These are phyloP conservation scores for Aspergillus vadensis DNA, from an alignment of 2,329 filamentous ascomycete genomes.

Conservation along the genomic window DNA sequence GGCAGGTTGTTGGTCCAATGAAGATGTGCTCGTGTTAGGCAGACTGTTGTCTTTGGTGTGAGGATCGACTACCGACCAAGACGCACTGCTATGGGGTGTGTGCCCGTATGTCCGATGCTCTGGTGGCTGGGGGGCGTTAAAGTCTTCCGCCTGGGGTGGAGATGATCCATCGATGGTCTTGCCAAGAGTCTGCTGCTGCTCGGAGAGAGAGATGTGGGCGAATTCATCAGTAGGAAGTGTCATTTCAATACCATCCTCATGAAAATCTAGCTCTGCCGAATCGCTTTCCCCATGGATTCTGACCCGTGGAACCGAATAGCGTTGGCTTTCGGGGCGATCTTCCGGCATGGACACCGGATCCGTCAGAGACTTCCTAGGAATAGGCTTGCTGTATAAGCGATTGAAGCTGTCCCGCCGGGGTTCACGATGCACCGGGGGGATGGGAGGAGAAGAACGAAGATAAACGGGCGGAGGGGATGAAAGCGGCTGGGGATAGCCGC, in stretches of 20 bases:
- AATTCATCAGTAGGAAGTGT: constrained; percentile 30
- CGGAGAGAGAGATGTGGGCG: constrained; percentile 30
- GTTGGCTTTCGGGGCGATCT: constrained; percentile 30
- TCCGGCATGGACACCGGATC: constrained; percentile 22
- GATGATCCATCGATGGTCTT: constrained; percentile 23
- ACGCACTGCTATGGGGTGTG: constrained; percentile 37
- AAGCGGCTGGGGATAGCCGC: constrained; percentile 31
- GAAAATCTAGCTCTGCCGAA: constrained; percentile 31
- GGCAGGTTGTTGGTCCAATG: constrained; percentile 28
- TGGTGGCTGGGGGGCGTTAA: constrained; percentile 21
- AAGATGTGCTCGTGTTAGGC: constrained; percentile 24
- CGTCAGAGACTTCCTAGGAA: constrained; percentile 32
- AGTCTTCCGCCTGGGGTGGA: constrained; percentile 30
- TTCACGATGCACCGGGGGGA: constrained; percentile 26
- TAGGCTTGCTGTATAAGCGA: constrained; percentile 21
- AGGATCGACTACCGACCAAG: constrained; percentile 38
- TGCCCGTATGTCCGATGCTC: constrained; percentile 26
- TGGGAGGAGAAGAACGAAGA: constrained; percentile 41
- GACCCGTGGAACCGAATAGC: constrained; percentile 37
- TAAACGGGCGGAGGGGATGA: constrained; percentile 49
- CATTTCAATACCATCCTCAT: constrained; percentile 25
- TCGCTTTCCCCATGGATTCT: constrained; percentile 33
- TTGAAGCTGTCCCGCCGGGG: constrained; percentile 29
- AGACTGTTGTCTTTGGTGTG: constrained; percentile 26
- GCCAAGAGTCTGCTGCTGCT: constrained; percentile 18